Evolutionary conservation across 805 yeast genomes (phyloP), one percentile per base, ranked within the genome.

Genomic region (Saccharomyces jurei): DNA sequence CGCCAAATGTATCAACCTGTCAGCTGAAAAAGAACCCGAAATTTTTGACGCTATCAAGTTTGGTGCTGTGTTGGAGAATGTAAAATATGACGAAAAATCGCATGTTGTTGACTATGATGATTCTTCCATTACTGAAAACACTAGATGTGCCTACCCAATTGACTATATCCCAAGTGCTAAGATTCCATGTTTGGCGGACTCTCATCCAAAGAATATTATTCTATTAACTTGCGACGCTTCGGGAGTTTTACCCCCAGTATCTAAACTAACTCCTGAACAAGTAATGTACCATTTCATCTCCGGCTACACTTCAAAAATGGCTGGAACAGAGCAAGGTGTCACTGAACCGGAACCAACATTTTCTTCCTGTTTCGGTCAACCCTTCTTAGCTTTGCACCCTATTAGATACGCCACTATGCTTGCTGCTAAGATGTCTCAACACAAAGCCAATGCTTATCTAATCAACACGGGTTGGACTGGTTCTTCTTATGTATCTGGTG

Each of bases 381-480:
- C 99, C 60, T 92, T 92, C 87, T 80, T 92, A 76, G 97, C 92
- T 36, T 79, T 92, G 73, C 99, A 92, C 76, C 99, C 99, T 73
- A 92, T 92, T 91, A 86, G 85, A 74, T 92, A 92, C 74, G 98
- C 98, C 49, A 88, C 89, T 74, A 96, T 92, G 84, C 82, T 92
- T 67, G 85, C 96, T 54, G 92, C 89, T 73, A 92, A 91, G 81
- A 94, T 92, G 80, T 74, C 86, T 54, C 71, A 87, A 71, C 94
- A 91, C 78, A 84, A 84, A 64, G 90, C 97, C 52, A 81, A 82
- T 68, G 98, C 99, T 55, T 92, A 97, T 96, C 81, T 92, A 73
- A 82, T 92, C 71, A 92, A 92, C 79, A 92, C 99, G 62, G 99
- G 99, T 60, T 92, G 99, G 99, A 89, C 91, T 60, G 99, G 99